Base-by-base conservation (phyloP, 345 rosid genomes). In the Lepidium didymum region DNA sequence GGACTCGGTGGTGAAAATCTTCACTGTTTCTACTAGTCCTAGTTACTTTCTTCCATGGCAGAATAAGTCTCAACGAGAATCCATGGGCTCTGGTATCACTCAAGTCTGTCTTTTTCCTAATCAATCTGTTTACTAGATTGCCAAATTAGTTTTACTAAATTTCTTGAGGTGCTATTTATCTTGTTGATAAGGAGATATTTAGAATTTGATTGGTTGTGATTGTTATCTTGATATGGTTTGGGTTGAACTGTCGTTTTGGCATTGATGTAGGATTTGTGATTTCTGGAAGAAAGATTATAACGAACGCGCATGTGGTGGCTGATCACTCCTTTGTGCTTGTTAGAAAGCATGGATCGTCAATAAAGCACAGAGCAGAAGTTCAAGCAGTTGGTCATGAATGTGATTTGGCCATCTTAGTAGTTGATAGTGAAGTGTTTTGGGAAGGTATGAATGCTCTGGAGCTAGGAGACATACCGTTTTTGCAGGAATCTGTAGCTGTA, bases 251-350 rank as follows among this genome's bases (percentile, higher is more conserved):
- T 15, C 42, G 55, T 35, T 33, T 44, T 68, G 56, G 10, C n/a
- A 56, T 35, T 65, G 40, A 42, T 74, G 41, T 60, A 74, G 78
- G 78, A 68, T 75, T 75, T 50, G 78, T 72, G 33, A 87, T 92
- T 16, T 75, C 73, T 47, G 96, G 96, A 31, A 85, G 75, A 63
- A 84, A 50, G 80, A 86, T 89, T 69, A 81, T 92, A 40, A 89
- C 98, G 37, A 92, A 87, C 63, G 98, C 95, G 5, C 98, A 92
- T 54, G 96, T 89, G 9, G 96, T 89, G 51, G 91, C 95, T 47
- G 92, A 92, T 74, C 83, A 87, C 70, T 82, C 95, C 4, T 89
- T 89, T 62, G 96, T 92, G 49, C 76, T 87, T 18, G 91, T 92
- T 50, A 86, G 95, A 75, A 92, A 88, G 74, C 96, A 92, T 19